Percentiles rank a stretch among this genome's conserved stretches.
Evolutionary conservation across 2,329 filamentous ascomycete species (phyloP).

Genomic region (Podosphaera fusca): DNA sequence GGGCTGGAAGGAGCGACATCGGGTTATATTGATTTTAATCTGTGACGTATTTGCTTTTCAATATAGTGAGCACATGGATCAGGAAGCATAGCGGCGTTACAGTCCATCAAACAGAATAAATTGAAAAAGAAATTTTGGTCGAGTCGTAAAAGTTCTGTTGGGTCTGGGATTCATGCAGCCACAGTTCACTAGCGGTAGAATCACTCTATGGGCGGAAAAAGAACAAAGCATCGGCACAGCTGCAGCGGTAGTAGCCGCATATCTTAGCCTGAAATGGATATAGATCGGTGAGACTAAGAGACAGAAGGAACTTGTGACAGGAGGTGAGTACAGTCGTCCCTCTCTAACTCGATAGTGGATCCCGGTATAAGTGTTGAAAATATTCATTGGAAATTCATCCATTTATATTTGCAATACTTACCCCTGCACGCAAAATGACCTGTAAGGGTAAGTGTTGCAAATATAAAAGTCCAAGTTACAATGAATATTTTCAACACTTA

Average conservation of each 20-base stretch:
- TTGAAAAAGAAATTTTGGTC: not conserved
- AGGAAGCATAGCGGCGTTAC: not conserved
- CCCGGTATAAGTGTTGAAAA: too few species aligned
- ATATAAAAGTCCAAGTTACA: too few species aligned
- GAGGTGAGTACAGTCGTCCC: too few species aligned
- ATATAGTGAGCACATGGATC: not conserved
- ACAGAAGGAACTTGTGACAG: not conserved
- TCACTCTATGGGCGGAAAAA: not conserved
- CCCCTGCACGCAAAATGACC: too few species aligned
- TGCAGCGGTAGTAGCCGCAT: not conserved
- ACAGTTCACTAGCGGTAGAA: not conserved
- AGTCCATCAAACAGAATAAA: not conserved
- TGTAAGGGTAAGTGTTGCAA: too few species aligned
- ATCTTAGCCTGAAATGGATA: not conserved
- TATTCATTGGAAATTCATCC: too few species aligned
- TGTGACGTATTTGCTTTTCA: not conserved
- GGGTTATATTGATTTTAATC: not conserved
- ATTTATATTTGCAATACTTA: too few species aligned
- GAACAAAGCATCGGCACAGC: not conserved
- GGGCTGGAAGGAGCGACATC: not conserved
- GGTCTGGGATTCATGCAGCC: not conserved
- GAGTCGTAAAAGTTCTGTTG: not conserved
- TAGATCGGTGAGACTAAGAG: not conserved
- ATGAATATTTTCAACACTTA: too few species aligned
- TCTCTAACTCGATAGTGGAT: too few species aligned